Base-by-base conservation (phyloP, 192 early-diverging fungal genomes). In the Entomortierella parvispora region DNA sequence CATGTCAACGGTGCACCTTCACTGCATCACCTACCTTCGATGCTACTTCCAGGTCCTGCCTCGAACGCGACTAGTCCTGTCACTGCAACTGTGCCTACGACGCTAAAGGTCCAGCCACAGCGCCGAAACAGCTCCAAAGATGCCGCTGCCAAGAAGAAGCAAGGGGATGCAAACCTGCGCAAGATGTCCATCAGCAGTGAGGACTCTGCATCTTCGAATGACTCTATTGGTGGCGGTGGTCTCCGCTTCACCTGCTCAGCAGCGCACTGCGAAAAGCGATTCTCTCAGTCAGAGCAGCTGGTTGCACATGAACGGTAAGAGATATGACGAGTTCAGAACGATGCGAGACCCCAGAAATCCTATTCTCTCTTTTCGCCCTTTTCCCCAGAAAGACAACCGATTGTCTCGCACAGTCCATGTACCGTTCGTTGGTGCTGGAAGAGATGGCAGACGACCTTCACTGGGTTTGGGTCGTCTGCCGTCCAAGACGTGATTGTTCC, bases 221-320 rank as follows among this genome's bases (percentile, higher is more conserved):
- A 22, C 29, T 65, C 70, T 33, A 62, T 32, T 31, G 29, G 32
- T 45, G 32, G 45, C 31, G 34, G 33, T 15, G 47, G 71, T 22
- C 63, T 62, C 43, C 58, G 65, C 20, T 29, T 46, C 44, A 77
- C 60, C 8, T 89, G 87, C 58, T 80, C 83, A 0, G 81, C 84
- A 17, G 54, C 68, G 15, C 85, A 77, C 26, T 92, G 91, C 51
- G 84, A 84, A 50, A 91, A 91, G 62, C 65, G 85, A 55, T 92
- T 92, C 48, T 87, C 82, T 52, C 89, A 93, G 74, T 83, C 87
- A 9, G 88, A 89, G 7, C 90, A 93, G 62, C 86, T 93, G 22
- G 87, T 86, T 45, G 90, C 91, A 45, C 93, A 94, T 58, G 87
- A 90, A 55, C 75, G 86, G 63, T 77, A 68, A 64, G 65, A 42